A percentile compares a stretch with the other conserved stretches of the same genome.
phyloP scores from a whole-genome alignment of 345 rosid genomes.

The Arabis alpina region DNA sequence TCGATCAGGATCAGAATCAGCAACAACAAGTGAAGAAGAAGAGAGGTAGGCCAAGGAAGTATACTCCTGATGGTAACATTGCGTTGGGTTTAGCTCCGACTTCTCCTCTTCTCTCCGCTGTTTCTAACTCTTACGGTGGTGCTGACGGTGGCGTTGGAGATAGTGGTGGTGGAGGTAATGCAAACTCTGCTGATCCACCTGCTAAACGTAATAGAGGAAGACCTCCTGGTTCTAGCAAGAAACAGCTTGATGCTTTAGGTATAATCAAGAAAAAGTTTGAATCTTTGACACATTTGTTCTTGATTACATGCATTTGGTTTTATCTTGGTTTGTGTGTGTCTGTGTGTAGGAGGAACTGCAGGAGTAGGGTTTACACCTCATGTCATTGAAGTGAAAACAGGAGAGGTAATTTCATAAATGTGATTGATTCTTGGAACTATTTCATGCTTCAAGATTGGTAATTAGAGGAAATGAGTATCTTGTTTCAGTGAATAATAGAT shows the following conservation, averaged over 20 bases:
- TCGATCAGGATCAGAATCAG: constrained; percentile 39
- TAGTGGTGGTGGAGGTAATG: constrained; percentile 45
- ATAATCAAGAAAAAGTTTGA: not conserved
- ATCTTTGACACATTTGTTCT: constrained; percentile 3
- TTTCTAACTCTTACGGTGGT: constrained; percentile 50
- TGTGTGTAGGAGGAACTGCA: constrained; percentile 21
- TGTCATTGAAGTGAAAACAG: constrained; percentile 38
- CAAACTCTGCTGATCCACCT: constrained; percentile 44
- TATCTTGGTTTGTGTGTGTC: no score
- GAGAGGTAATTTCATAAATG: constrained; percentile 40
- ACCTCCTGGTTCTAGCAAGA: constrained; percentile 86
- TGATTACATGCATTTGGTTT: constrained; percentile 11
- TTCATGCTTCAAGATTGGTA: constrained; percentile 17
- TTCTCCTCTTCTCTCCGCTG: constrained; percentile 56
- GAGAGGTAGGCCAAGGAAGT: constrained; percentile 86
- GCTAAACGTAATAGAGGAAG: constrained; percentile 77
- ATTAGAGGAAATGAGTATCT: not conserved
- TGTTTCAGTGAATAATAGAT: constrained; percentile 3
- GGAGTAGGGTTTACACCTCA: constrained; percentile 42
- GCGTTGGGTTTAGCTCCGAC: constrained; percentile 66
- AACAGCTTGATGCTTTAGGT: constrained; percentile 67
- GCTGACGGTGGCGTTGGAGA: constrained; percentile 32
- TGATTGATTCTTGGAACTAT: not conserved
- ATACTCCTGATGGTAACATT: constrained; percentile 83
- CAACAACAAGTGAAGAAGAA: constrained; percentile 67